Conservation (phyloP, 805 yeast species). For the Teunomyces lycoperdinae region DNA sequence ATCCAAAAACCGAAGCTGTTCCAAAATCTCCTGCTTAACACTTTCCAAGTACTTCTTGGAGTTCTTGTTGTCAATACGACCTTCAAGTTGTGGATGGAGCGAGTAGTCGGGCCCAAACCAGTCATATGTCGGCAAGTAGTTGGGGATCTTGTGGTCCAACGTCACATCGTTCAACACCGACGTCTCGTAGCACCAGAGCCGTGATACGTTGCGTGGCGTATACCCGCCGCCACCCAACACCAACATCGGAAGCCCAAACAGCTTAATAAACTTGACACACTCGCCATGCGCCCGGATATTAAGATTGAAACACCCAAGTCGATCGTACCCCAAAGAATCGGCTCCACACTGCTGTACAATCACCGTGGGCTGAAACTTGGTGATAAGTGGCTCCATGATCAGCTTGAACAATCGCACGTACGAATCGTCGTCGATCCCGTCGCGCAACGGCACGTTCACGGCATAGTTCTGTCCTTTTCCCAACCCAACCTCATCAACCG, state of each 20-base stretch:
- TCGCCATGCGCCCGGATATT: slow-evolving; percentile 93
- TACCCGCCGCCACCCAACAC: slow-evolving; percentile 98
- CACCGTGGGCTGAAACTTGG: slow-evolving; percentile 88
- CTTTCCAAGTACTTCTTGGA: slow-evolving; percentile 79
- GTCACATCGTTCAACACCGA: slow-evolving; percentile 66
- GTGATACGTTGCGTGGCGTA: slow-evolving; percentile 90
- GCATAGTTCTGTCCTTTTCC: slow-evolving; percentile 88
- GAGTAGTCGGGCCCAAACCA: slow-evolving; percentile 91
- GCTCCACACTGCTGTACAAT: slow-evolving; percentile 98
- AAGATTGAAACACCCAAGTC: slow-evolving; percentile 90
- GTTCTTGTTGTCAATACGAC: slow-evolving; percentile 76
- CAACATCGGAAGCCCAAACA: slow-evolving; percentile 85
- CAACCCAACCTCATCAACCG: slow-evolving; percentile 82
- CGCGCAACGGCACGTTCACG: slow-evolving; percentile 87
- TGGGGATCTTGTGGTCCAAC: slow-evolving; percentile 51
- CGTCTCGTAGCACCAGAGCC: slow-evolving; percentile 96
- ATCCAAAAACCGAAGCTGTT: slow-evolving; percentile 74
- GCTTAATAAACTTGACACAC: slow-evolving; percentile 85
- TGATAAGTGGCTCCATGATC: slow-evolving; percentile 84
- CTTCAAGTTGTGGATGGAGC: slow-evolving; percentile 67
- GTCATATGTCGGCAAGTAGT: slow-evolving; percentile 68
- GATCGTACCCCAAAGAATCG: slow-evolving; percentile 89
- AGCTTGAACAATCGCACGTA: slow-evolving; percentile 75
- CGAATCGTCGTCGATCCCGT: slow-evolving; percentile 92
- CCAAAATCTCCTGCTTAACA: slow-evolving; percentile 70